Base-by-base conservation (phyloP, 768 basidiomycete genomes). In the Floccularia luteovirens region DNA sequence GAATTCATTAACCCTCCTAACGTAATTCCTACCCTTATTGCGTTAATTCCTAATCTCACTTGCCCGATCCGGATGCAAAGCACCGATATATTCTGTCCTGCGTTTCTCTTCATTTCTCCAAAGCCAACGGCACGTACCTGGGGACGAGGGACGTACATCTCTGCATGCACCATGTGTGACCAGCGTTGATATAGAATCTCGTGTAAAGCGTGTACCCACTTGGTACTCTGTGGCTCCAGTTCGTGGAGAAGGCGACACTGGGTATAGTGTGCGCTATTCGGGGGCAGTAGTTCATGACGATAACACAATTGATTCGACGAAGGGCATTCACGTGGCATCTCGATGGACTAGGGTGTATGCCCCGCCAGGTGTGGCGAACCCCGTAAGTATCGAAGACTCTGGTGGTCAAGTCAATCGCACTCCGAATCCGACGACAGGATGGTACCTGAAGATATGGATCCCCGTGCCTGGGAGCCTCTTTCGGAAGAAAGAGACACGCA, bases 391-490 rank as follows among this genome's bases (percentile, higher is more conserved):
- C 31, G 27, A 19, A 35, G 24, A 23, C 12, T 2, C 35, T 7
- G 16, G 7, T 36, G 21, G 16, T 43, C 41, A 13, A 36, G 39
- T 27, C 43, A 23, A 39, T 19, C 16, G 16, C 32, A 31, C 53
- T 17, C 43, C 39, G 7, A 55, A 51, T 39, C 60, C 57, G 24
- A 65, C 61, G 62, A 51, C 44, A 10, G 63, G 63, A 2, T 66
- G 61, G 61, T 57, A 48, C 39, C 48, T 65, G 45, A 58, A 62
- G 31, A 61, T 67, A 44, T 72, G 64, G 60, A 57, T 74, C 6
- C 75, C 75, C 0, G 55, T 77, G 21, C 72, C 74, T 5, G 59
- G 67, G 5, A 44, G 52, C n/a, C 43, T 76, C 17, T 75, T 77
- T 43, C 54, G 59, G 19, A 69, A 66, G 54, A 57, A 59, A 38